phyloP scores from a whole-genome alignment of 805 yeast genomes.

The Suhomyces vadensis region DNA sequence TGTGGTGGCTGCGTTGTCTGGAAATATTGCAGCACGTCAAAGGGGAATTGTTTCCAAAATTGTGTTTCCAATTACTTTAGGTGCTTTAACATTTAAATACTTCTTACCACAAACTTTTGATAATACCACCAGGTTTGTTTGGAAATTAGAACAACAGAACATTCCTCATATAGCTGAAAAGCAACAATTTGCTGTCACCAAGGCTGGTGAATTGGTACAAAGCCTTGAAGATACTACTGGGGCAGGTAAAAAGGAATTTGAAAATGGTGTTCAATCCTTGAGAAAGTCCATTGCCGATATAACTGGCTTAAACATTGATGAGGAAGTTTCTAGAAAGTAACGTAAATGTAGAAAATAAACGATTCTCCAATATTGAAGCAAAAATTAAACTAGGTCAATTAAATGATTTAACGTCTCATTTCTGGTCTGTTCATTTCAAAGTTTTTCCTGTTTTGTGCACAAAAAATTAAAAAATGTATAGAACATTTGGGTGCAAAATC shows the following conservation, averaged over 20 bases:
- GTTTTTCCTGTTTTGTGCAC: too few species aligned
- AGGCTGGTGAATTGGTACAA: slow-evolving; percentile 46
- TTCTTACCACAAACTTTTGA: slow-evolving; percentile 72
- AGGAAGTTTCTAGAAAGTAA: slow-evolving; percentile 54
- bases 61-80: slow-evolving; percentile 59
- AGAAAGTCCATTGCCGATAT: slow-evolving; percentile 48
- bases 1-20: slow-evolving; percentile 66
- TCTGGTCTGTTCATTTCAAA: too few species aligned
- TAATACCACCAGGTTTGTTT: slow-evolving; percentile 57
- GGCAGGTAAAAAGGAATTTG: slow-evolving; percentile 38
- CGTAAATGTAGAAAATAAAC: neutral
- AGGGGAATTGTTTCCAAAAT: slow-evolving; percentile 56
- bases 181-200: slow-evolving; percentile 52
- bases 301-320: slow-evolving; percentile 72
- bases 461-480: neutral
- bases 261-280: slow-evolving; percentile 37
- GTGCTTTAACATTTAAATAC: slow-evolving; percentile 62
- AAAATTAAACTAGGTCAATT: too few species aligned
- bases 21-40: slow-evolving; percentile 71
- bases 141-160: slow-evolving; percentile 59
- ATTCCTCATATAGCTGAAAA: slow-evolving; percentile 64
- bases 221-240: slow-evolving; percentile 46
- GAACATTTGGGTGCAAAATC: slow-evolving; percentile 3
- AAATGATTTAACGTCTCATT: too few species aligned
- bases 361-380: too few species aligned